phyloP scores from a whole-genome alignment of 305 asterid genomes.

The Fraxinus latifolia region DNA sequence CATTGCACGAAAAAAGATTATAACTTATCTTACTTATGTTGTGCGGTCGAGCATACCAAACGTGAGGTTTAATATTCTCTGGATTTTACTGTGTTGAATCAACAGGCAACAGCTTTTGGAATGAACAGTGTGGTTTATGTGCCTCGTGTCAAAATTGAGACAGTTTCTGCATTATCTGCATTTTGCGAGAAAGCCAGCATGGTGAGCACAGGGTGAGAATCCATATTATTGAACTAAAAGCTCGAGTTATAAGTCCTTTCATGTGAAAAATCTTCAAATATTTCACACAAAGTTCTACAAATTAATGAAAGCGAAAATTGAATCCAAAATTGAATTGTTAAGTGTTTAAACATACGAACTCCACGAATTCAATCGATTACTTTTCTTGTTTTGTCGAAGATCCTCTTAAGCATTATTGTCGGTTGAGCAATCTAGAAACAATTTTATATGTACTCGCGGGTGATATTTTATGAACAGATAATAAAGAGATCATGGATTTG shows the following conservation, averaged over 20 bases:
- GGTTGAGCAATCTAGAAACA: not conserved
- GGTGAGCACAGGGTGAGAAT: conserved; percentile 88
- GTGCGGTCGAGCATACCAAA: not conserved
- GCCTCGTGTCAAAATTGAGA: conserved; percentile 63
- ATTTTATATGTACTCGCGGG: not conserved
- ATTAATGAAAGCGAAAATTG: not conserved
- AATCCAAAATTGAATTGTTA: not conserved
- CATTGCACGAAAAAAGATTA: not conserved
- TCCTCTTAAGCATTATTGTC: not conserved
- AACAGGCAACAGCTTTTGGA: conserved; percentile 85
- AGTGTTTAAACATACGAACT: not conserved
- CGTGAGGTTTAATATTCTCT: not conserved
- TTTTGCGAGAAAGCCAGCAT: conserved; percentile 91
- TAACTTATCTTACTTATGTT: not conserved
- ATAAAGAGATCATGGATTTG: not conserved
- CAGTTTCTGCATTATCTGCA: conserved; percentile 65
- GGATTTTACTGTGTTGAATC: not conserved
- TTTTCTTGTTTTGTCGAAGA: not conserved
- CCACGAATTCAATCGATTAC: not conserved
- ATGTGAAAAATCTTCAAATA: not conserved
- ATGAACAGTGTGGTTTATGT: conserved; percentile 71
- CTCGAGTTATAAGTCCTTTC: not conserved
- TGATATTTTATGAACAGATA: not conserved
- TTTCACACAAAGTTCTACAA: not conserved
- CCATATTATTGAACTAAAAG: conserved; percentile 1